phyloP scores from a whole-genome alignment of 2,329 filamentous ascomycete genomes.

The Sarocladium oryzae region DNA sequence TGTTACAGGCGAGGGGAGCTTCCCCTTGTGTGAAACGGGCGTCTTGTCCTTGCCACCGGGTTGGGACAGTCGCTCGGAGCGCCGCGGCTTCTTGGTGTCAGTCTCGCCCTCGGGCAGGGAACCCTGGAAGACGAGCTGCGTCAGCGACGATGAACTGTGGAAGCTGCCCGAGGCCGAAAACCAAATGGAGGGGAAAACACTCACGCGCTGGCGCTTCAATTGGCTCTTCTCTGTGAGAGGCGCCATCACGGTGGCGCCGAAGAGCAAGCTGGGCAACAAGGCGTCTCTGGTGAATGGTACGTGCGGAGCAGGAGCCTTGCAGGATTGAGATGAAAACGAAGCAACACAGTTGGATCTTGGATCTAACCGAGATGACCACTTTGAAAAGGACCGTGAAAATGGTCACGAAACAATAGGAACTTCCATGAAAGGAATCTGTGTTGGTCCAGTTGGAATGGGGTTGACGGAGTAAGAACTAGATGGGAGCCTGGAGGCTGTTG shows the following conservation, averaged over 20 bases:
- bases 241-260: constrained; percentile 39
- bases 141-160: background rate
- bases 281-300: background rate
- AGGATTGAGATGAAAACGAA: background rate
- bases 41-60: constrained; percentile 43
- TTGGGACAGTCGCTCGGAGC: constrained; percentile 66
- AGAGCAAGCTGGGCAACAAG: background rate
- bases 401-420: background rate
- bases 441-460: background rate
- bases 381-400: constrained; percentile 3
- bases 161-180: background rate
- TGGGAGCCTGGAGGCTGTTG: constrained; percentile 2
- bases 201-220: constrained; percentile 74
- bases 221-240: constrained; percentile 68
- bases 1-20: constrained; percentile 77
- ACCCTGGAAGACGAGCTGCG: constrained; percentile 41
- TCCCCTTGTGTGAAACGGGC: constrained; percentile 55
- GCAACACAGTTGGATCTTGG: background rate
- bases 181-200: constrained; percentile 26
- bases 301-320: constrained; percentile 2
- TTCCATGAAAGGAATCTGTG: background rate
- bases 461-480: background rate
- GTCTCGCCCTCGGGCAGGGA: constrained; percentile 57
- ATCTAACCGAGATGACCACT: background rate
- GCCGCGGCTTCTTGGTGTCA: constrained; percentile 77